Evolutionary conservation across 768 basidiomycete genomes (phyloP), one percentile per base, ranked within the genome.

Genomic region (Suillus subalutaceus): DNA sequence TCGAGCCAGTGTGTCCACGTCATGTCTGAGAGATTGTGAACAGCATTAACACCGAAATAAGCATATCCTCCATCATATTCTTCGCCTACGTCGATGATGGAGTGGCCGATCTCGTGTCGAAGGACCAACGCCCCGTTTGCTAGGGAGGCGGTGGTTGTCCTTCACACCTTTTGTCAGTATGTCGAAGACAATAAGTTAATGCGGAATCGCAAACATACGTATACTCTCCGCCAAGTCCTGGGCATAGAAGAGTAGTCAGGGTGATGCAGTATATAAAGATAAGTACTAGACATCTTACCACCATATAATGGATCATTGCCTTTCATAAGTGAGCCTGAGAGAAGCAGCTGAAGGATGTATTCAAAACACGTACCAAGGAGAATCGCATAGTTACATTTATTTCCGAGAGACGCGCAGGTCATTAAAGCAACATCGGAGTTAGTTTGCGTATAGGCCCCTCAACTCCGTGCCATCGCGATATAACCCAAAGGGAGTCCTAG

Each of bases 221-320:
- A 74, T 91, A 92, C 68, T 87, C 84, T 18, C 92, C 92, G 4
- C 92, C 91, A 44, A 93, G 78, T 6, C 92, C 91, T 92, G 65
- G 20, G 13, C 20, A n/a, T 26, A 4, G 52, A 8, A 41, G 26
- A 32, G 16, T 16, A 12, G 55, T 65, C 12, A 62, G 23, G 13
- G 13, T 30, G 32, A 8, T 58, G 38, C 37, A 13, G 16, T 52
- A 18, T n/a, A 12, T 23, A 53, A 16, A 44, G 32, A 53, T 26
- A 23, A 5, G 9, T 23, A 20, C 57, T 1, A 32, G 35, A 55
- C 13, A 23, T 67, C 84, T 59, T 73, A 90, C 91, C 92, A 65
- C 92, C 92, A 67, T 93, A 93, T 6, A 88, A 75, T 8, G 92
- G 90, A 75, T 93, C 91, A 68, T 94, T 92, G 20, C 87, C 90